These are phyloP conservation scores for Prinsepia uniflora DNA, from an alignment of 306 rosid species.

Conservation along the genomic window DNA sequence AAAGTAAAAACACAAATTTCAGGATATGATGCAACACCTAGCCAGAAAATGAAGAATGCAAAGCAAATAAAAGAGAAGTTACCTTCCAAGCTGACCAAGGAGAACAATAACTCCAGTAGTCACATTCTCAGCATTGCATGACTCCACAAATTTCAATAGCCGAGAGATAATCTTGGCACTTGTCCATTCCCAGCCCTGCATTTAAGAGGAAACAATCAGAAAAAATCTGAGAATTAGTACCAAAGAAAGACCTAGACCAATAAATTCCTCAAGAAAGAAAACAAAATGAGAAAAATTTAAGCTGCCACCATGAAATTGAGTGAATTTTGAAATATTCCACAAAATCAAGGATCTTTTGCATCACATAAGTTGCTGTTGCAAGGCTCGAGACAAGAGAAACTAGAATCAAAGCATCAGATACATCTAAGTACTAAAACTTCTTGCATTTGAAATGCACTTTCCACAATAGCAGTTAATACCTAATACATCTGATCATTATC, in stretches of 20 bases:
- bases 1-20: not conserved
- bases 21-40: not conserved
- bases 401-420: too few relatives aligned
- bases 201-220: constrained; percentile 24
- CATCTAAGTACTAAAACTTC: too few relatives aligned
- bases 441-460: not conserved
- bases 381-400: too few relatives aligned
- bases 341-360: not conserved
- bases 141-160: constrained; percentile 52
- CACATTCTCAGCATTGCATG: constrained; percentile 40
- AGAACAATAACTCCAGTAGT: constrained; percentile 53
- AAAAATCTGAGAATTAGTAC: constrained; percentile 11
- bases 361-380: too few relatives aligned
- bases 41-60: not conserved
- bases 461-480: not conserved
- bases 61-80: constrained; percentile 25
- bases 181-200: constrained; percentile 86
- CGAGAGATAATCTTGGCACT: constrained; percentile 45
- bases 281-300: not conserved
- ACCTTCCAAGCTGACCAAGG: constrained; percentile 94
- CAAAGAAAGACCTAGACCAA: not conserved
- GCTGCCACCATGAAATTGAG: not conserved
- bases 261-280: not conserved
- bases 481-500: not conserved
- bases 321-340: not conserved